phyloP scores from a whole-genome alignment of 352 stramenopile genomes.

The Phytophthora aleatoria region DNA sequence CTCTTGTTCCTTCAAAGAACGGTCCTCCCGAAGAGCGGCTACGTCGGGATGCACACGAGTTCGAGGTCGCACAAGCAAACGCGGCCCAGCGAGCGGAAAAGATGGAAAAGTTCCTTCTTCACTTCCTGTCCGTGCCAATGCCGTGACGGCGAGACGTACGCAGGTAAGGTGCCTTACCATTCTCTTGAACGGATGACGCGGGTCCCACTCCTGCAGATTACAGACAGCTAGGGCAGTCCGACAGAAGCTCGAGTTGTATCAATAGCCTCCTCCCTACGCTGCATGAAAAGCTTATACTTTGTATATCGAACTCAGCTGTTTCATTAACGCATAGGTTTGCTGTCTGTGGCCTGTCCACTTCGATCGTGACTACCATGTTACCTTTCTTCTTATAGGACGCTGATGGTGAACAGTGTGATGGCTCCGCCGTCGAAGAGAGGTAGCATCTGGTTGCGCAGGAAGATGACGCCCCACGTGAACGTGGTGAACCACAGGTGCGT shows the following conservation, averaged over 20 bases:
- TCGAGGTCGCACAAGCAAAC: conserved; percentile 61
- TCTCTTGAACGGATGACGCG: conserved; percentile 15
- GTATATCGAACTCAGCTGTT: conserved; percentile 34
- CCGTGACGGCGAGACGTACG: conserved; percentile 34
- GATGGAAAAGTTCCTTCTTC: conserved; percentile 75
- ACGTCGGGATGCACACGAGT: conserved; percentile 57
- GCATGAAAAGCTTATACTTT: conserved; percentile 14
- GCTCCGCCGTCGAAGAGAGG: conserved; percentile 97
- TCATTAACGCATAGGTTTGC: conserved; percentile 29
- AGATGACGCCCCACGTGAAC: conserved; percentile 99
- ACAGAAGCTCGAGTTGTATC: conserved; percentile 32
- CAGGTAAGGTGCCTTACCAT: conserved; percentile 3
- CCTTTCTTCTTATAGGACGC: conserved; percentile 63
- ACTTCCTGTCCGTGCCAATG: conserved; percentile 63
- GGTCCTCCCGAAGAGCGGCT: conserved; percentile 48
- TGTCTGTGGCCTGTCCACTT: conserved; percentile 20
- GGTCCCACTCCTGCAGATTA: conserved; percentile 17
- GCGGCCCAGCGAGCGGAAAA: conserved; percentile 62
- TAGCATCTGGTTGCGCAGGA: conserved; percentile 96
- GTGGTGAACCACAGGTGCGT: conserved; percentile 99
- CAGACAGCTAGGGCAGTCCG: conserved; percentile 10
- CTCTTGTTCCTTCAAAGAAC: conserved; percentile 32
- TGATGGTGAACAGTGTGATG: conserved; percentile 96
- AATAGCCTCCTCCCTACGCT: conserved; percentile 14
- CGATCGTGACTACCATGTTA: conserved; percentile 19